Base-by-base conservation (phyloP, 1,139 yeast genomes). In the Taphrina pruni region DNA sequence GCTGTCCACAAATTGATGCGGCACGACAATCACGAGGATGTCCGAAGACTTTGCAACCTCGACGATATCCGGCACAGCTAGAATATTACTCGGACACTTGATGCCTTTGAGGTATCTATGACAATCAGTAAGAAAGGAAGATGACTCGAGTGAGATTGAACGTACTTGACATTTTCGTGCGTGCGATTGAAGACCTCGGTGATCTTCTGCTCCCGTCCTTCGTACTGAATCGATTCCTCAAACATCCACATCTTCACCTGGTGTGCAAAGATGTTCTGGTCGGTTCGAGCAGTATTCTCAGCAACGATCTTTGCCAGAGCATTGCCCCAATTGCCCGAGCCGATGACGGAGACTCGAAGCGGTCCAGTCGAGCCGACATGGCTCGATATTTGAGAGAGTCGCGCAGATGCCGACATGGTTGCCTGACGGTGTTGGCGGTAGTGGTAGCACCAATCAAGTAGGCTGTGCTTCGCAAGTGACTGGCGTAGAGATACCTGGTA, bases 221-320 rank as follows among this genome's bases (percentile, higher is more conserved):
- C 76, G 62, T 62, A 41, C 26, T 58, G 60, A 69, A 81, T 76
- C 71, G 83, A 78, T 80, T 93, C 98, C 79, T 93, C 93, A 76
- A 83, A 90, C 39, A 93, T 98, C 98, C 98, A 93, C 97, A 93
- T 92, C 75, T 87, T 86, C 60, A 93, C 97, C 64, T 84, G 81
- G 70, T 81, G 79, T 67, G 85, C 84, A 77, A 93, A 93, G 73
- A 89, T 79, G 32, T 48, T 51, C 55, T 86, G 82, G 35, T 91
- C 87, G 79, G 89, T 84, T 74, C 85, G 88, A 54, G 82, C 82
- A 60, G 93, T 82, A 80, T 91, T 92, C 79, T 93, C 97, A 48
- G 97, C 92, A 51, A 92, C 88, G 66, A 93, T 88, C 81, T 93
- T 93, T 73, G 97, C 97, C 69, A 93, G 92, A 6, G 97, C 93